These are phyloP conservation scores for Circinella minor DNA, from an alignment of 371 early-diverging fungal genomes.

Conservation along the genomic window DNA sequence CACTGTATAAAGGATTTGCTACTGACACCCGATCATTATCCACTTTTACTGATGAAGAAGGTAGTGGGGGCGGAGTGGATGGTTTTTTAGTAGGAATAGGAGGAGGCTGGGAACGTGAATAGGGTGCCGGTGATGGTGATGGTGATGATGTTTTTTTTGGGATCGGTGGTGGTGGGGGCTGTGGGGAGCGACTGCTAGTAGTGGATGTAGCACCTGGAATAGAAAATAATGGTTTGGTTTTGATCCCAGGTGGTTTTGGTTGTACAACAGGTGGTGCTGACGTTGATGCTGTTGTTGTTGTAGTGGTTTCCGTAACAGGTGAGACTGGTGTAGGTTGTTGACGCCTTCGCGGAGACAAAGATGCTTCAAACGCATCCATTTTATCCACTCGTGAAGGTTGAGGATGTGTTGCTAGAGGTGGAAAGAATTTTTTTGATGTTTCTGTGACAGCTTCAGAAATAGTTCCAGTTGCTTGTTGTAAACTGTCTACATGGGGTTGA, in stretches of 20 bases:
- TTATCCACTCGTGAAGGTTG: not conserved
- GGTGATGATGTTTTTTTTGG: not conserved
- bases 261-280: constrained; percentile 6
- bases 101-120: constrained; percentile 9
- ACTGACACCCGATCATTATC: constrained; percentile 18
- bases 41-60: not conserved
- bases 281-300: constrained; percentile 9
- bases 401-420: constrained; percentile 1
- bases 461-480: constrained; percentile 13
- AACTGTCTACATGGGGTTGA: constrained; percentile 9
- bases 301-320: not conserved
- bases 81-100: constrained; percentile 12
- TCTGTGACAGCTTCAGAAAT: not conserved
- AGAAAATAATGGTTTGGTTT: constrained; percentile 6
- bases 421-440: not conserved
- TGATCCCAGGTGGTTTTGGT: not conserved
- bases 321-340: not conserved
- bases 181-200: not conserved
- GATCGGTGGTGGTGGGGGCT: constrained; percentile 4
- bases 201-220: not conserved
- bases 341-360: constrained; percentile 16
- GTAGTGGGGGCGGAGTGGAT: not conserved
- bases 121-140: constrained; percentile 1
- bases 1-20: constrained; percentile 24
- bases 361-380: constrained; percentile 32